Percentiles rank a stretch among this genome's conserved stretches.
phyloP scores from a whole-genome alignment of 139 green algal species.

The Tetradesmus lagerheimii region DNA sequence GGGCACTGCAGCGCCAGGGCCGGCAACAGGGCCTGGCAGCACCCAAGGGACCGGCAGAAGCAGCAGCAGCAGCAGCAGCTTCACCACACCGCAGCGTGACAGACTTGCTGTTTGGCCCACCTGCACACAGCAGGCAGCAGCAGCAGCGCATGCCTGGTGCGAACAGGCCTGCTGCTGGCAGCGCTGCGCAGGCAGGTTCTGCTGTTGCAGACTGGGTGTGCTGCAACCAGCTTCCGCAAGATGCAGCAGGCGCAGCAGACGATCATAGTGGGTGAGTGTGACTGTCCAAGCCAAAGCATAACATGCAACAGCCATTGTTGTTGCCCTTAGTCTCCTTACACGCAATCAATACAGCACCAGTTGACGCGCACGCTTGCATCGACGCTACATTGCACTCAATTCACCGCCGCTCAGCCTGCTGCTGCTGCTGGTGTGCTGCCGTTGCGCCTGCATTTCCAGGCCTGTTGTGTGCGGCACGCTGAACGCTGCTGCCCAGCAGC shows the following conservation, averaged over 20 bases:
- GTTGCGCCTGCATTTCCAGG: background rate
- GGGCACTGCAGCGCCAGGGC: background rate
- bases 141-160: background rate
- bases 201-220: background rate
- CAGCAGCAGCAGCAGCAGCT: slow-evolving; percentile 2
- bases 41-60: background rate
- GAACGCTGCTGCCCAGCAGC: background rate
- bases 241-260: background rate
- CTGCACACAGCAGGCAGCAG: background rate
- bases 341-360: too few relatives aligned
- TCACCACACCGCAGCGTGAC: background rate
- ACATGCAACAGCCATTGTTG: background rate
- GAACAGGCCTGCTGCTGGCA: background rate
- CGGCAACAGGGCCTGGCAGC: background rate
- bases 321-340: background rate
- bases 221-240: background rate
- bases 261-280: background rate
- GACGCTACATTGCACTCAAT: background rate
- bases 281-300: background rate
- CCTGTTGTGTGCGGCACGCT: background rate
- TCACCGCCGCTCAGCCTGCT: background rate
- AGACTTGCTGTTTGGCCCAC: background rate
- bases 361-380: too few relatives aligned
- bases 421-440: background rate
- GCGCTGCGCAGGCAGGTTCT: background rate